A percentile compares a stretch with the other conserved stretches of the same genome.
phyloP scores from a whole-genome alignment of 1,284 basidiomycete genomes.

The Anthracocystis walkeri region DNA sequence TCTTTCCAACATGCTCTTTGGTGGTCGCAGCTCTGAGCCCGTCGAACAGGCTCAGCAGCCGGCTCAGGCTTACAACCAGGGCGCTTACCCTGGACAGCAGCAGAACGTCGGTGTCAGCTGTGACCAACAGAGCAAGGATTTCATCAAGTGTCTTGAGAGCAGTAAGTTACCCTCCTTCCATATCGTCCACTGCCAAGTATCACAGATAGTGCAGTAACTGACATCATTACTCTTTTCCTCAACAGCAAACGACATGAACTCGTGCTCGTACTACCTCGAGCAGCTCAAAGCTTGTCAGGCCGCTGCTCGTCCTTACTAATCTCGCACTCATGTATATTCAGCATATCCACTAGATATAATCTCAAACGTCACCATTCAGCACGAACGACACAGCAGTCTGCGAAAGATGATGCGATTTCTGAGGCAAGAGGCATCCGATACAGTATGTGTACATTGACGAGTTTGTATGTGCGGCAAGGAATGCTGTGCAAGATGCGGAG shows the following conservation, averaged over 20 bases:
- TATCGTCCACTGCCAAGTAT: background rate
- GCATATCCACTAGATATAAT: conserved; percentile 25
- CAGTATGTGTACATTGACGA: conserved; percentile 4
- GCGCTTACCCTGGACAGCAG: conserved; percentile 40
- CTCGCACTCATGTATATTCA: background rate
- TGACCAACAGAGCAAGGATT: conserved; percentile 73
- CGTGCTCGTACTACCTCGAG: conserved; percentile 74
- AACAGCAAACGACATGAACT: conserved; percentile 72
- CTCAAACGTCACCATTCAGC: conserved; percentile 33
- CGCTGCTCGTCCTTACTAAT: conserved; percentile 64
- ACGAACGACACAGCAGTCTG: background rate
- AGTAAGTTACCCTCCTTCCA: conserved; percentile 30
- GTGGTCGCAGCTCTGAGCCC: conserved; percentile 72
- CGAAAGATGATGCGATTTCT: background rate
- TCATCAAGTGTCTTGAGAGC: conserved; percentile 64
- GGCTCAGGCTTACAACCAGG: conserved; percentile 47
- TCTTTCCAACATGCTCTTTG: conserved; percentile 85
- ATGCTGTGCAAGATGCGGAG: conserved; percentile 10
- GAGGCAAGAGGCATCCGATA: background rate
- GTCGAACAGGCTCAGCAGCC: conserved; percentile 64
- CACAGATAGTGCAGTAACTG: background rate
- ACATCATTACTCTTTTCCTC: conserved; percentile 28
- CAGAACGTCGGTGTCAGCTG: conserved; percentile 70
- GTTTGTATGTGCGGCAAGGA: background rate
- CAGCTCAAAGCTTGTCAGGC: conserved; percentile 70